phyloP scores from a whole-genome alignment of 805 yeast genomes.

The Dipodascopsis uninucleata region DNA sequence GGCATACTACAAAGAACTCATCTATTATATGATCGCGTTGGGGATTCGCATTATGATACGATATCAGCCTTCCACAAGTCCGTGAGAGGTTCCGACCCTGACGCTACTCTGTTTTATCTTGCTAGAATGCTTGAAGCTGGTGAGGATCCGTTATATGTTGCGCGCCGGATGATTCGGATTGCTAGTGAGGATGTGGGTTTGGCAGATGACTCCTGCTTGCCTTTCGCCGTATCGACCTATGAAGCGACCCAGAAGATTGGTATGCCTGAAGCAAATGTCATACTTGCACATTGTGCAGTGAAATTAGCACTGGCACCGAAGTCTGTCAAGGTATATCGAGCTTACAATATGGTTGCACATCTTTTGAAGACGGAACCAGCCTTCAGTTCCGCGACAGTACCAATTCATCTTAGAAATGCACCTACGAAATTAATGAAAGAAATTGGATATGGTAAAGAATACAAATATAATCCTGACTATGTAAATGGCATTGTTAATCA shows the following conservation, averaged over 20 bases:
- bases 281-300: conserved; percentile 90
- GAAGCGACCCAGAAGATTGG: conserved; percentile 88
- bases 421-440: conserved; percentile 91
- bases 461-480: conserved; percentile 85
- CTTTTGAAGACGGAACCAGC: conserved; percentile 56
- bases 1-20: conserved; percentile 44
- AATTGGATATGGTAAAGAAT: conserved; percentile 76
- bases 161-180: conserved; percentile 86
- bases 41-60: conserved; percentile 91
- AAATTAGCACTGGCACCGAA: conserved; percentile 81
- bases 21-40: conserved; percentile 74
- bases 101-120: conserved; percentile 84
- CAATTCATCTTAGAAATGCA: conserved; percentile 80
- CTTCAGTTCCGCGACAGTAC: conserved; percentile 54
- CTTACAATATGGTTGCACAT: conserved; percentile 63
- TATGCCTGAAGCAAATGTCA: conserved; percentile 87
- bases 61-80: conserved; percentile 95
- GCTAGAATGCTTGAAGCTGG: conserved; percentile 90
- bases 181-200: conserved; percentile 95
- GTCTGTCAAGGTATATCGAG: conserved; percentile 80
- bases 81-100: conserved; percentile 81
- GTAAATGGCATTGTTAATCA: conserved; percentile 70
- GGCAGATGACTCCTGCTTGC: conserved; percentile 75
- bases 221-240: conserved; percentile 81
- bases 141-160: conserved; percentile 86